A percentile compares a stretch with the other conserved stretches of the same genome.
These are phyloP conservation scores for Solanum ossicruentum DNA, from an alignment of 257 asterid genomes.

Conservation along the genomic window DNA sequence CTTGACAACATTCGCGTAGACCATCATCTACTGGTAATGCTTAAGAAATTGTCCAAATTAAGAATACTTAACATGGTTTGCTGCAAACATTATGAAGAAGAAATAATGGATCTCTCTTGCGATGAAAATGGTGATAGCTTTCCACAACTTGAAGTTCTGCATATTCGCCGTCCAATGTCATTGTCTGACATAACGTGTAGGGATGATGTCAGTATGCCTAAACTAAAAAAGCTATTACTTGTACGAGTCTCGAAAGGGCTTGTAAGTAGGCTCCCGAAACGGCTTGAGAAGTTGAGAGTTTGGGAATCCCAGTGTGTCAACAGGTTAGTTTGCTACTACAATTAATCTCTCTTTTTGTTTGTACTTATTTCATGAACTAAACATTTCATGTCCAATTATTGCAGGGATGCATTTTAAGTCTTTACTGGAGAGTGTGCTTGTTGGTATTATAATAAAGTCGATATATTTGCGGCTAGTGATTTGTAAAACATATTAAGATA, in stretches of 20 bases:
- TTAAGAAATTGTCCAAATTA: too few species aligned
- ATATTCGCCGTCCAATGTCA: accelerated
- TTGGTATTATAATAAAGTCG: too few species aligned
- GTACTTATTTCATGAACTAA: neutral
- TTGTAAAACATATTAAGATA: too few species aligned
- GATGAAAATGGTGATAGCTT: too few species aligned
- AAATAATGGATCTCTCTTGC: too few species aligned
- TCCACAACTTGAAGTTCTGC: too few species aligned
- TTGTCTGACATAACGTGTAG: neutral
- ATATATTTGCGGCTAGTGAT: too few species aligned
- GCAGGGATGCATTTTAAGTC: neutral
- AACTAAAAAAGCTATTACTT: neutral
- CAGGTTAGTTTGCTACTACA: neutral
- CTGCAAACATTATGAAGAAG: too few species aligned
- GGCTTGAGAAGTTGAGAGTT: neutral
- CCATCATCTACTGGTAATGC: too few species aligned
- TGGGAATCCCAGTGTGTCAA: neutral
- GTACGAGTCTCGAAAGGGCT: neutral
- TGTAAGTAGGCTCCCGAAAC: neutral
- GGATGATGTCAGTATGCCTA: neutral
- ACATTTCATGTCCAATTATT: neutral
- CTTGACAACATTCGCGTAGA: too few species aligned
- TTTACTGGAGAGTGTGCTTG: too few species aligned
- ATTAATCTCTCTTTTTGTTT: neutral
- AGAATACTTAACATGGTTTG: too few species aligned